Evolutionary conservation across 2,329 filamentous ascomycete species (phyloP).

Genomic region (Aspergillus udagawae): DNA sequence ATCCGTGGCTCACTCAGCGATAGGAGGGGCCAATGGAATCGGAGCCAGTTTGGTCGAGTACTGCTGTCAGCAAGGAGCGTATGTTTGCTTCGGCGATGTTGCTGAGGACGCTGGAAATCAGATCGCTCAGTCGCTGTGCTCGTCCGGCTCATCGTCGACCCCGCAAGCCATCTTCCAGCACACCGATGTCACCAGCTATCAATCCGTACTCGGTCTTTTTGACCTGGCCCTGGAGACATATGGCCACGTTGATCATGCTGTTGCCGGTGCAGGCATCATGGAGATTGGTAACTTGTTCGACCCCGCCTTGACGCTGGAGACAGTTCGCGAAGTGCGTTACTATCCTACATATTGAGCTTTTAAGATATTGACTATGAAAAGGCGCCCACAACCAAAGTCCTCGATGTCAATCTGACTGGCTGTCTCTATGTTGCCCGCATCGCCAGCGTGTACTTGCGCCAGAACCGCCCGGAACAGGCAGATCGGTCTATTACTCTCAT

Average conservation of each 20-base stretch:
- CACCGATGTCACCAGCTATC: conserved; percentile 46
- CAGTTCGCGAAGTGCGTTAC: conserved; percentile 36
- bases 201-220: conserved; percentile 46
- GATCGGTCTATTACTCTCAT: conserved; percentile 45
- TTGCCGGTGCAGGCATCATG: conserved; percentile 46
- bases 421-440: conserved; percentile 47
- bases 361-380: not conserved
- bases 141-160: conserved; percentile 15
- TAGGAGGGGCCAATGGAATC: conserved; percentile 45
- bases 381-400: conserved; percentile 31
- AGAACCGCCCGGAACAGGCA: conserved; percentile 28
- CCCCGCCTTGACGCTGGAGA: conserved; percentile 41
- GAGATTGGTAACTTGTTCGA: conserved; percentile 47
- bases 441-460: conserved; percentile 48
- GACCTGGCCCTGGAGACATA: conserved; percentile 43
- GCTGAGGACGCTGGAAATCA: conserved; percentile 28
- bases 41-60: conserved; percentile 40
- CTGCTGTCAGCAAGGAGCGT: conserved; percentile 37
- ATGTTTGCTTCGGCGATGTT: conserved; percentile 45
- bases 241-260: conserved; percentile 47
- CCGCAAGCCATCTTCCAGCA: conserved; percentile 35
- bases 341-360: not conserved
- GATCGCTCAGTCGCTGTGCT: conserved; percentile 12
- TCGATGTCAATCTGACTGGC: conserved; percentile 49
- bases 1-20: not conserved